Conservation (phyloP, 1,284 basidiomycete species). For the Microbotryum lychnidis-dioicae region DNA sequence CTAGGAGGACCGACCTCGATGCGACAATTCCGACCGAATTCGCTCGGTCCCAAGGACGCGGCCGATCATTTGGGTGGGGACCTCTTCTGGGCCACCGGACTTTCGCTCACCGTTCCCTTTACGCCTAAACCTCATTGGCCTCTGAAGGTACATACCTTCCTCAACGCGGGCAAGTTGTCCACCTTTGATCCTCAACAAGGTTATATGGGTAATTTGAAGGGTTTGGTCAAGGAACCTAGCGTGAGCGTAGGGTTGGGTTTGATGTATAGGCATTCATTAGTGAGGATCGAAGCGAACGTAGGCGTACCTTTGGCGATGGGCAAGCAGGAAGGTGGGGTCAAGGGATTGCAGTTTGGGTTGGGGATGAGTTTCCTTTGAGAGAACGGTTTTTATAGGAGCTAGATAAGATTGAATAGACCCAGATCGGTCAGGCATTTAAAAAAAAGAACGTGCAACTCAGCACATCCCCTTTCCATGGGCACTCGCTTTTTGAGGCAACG, state of each 20-base stretch:
- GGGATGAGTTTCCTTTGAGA: constrained; percentile 64
- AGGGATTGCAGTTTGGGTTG: constrained; percentile 84
- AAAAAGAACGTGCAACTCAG: too few relatives aligned
- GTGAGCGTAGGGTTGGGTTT: constrained; percentile 80
- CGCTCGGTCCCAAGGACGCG: constrained; percentile 72
- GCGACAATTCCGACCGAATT: constrained; percentile 74
- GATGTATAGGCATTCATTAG: constrained; percentile 77
- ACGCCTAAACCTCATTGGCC: constrained; percentile 77
- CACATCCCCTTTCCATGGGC: too few relatives aligned
- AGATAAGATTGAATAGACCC: too few relatives aligned
- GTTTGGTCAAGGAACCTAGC: constrained; percentile 40
- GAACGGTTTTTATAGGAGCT: neutral
- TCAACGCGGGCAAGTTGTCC: constrained; percentile 79
- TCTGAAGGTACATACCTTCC: constrained; percentile 71
- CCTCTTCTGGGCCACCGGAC: constrained; percentile 72
- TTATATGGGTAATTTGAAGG: neutral
- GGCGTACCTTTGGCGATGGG: constrained; percentile 76
- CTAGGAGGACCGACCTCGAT: constrained; percentile 88
- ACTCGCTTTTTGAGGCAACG: too few relatives aligned
- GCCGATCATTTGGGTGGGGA: constrained; percentile 79
- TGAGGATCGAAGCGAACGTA: constrained; percentile 84
- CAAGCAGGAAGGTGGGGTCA: constrained; percentile 63
- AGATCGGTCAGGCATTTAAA: too few relatives aligned
- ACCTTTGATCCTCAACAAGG: neutral
- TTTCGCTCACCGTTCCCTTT: constrained; percentile 70